phyloP scores from a whole-genome alignment of 345 rosid species.

The Punica granatum region DNA sequence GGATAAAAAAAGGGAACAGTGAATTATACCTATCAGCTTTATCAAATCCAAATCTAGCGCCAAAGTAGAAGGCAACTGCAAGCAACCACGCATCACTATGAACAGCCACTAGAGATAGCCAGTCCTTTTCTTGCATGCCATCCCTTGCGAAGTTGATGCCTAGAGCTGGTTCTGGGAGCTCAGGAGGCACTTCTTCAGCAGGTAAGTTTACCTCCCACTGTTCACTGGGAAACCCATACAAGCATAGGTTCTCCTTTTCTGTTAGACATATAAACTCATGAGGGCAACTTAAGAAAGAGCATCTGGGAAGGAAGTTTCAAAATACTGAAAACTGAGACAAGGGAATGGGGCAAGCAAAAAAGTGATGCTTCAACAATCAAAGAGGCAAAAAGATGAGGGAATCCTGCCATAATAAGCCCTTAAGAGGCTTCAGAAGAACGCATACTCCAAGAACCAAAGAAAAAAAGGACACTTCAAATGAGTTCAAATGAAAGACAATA shows the following conservation, averaged over 20 bases:
- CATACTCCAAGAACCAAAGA: background rate
- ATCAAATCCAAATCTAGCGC: slow-evolving; percentile 84
- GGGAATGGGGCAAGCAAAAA: background rate
- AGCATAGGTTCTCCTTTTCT: slow-evolving; percentile 88
- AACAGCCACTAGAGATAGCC: slow-evolving; percentile 81
- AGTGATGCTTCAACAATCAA: background rate
- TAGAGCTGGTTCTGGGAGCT: slow-evolving; percentile 90
- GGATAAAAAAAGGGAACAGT: background rate
- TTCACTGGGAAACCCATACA: slow-evolving; percentile 76
- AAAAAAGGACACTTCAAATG: background rate
- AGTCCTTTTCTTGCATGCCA: slow-evolving; percentile 86
- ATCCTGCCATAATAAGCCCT: too few species aligned
- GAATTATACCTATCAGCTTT: slow-evolving; percentile 65
- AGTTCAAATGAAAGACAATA: background rate
- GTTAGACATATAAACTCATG: slow-evolving; percentile 10
- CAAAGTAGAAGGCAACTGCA: slow-evolving; percentile 84
- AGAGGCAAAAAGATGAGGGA: background rate
- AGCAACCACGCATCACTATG: slow-evolving; percentile 90
- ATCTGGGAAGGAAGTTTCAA: background rate
- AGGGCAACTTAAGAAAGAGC: slow-evolving; percentile 1
- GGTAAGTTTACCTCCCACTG: slow-evolving; percentile 92
- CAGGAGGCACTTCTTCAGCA: slow-evolving; percentile 94
- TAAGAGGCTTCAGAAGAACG: too few species aligned
- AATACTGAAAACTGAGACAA: background rate
- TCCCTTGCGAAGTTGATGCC: slow-evolving; percentile 97